Base-by-base conservation (phyloP, 257 asterid genomes). In the Scutellaria galericulata region DNA sequence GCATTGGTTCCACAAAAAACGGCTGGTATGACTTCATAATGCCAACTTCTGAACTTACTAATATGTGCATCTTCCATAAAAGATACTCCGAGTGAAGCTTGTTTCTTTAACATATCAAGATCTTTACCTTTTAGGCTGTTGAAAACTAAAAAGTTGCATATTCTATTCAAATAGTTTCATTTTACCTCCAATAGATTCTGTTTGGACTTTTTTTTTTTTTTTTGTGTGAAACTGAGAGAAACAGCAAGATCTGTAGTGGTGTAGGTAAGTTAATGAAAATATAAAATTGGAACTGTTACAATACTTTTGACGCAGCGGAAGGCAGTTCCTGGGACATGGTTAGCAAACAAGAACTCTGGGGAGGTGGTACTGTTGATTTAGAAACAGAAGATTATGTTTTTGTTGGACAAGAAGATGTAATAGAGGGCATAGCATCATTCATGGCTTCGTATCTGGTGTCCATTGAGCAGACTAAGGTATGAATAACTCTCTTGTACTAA, bases 371-470 rank as follows among this genome's bases (percentile, higher is more conserved):
- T 70, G 78, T 62, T 51, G 92, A 86, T 56, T 76, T 81, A 20
- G 91, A 86, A 44, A 75, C 86, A 52, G 99, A 95, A 61, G 99
- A 92, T 73, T 95, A 82, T 70, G 97, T 95, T 68, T 74, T 95
- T 77, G 98, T 95, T 74, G 88, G 92, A 83, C 92, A 92, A 80
- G 99, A 95, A 79, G 99, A 95, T 79, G 92, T 95, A 80, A 83
- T 89, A 85, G 99, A 95, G 71, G 97, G 99, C 66, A 87, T 95
- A 70, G 98, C 99, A 27, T 83, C 97, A 78, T 95, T 92, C 88
- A 95, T 95, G 99, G 98, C 99, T 73, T 94, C 95, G 48, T 95
- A 90, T 77, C 78, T 95, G 13, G 58, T 89, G 76, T 95, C 99
- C 55, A 92, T 90, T 77, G 85, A 95, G 81, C 88, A 95, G 83